Evolutionary conservation across 1,284 basidiomycete genomes (phyloP).

Genomic region (Nidula niveotomentosa): DNA sequence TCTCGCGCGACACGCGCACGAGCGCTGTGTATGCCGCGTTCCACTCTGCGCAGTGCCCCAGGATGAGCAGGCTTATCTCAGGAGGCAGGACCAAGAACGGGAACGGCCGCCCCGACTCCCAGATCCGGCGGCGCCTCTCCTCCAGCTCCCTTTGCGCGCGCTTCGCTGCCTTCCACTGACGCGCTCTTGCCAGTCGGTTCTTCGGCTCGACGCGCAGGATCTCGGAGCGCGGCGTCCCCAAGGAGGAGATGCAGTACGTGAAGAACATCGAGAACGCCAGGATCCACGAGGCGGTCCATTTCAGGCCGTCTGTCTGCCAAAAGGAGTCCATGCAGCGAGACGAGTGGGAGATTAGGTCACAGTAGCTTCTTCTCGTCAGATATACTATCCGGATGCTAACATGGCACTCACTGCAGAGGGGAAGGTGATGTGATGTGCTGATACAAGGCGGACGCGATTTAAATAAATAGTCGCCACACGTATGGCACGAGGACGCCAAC

Average conservation of each 20-base stretch:
- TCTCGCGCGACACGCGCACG: constrained; percentile 13
- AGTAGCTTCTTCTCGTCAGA: no score
- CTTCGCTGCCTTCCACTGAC: constrained; percentile 6
- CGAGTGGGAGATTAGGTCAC: no score
- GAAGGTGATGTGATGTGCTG: no score
- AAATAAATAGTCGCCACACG: no score
- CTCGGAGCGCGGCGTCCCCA: constrained; percentile 5
- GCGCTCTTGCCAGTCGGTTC: constrained; percentile 8
- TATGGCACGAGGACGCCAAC: no score
- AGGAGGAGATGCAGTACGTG: constrained; percentile 11
- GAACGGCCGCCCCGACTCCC: constrained; percentile 7
- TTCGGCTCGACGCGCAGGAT: neutral
- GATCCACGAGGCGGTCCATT: constrained; percentile 8
- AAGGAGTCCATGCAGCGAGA: no score
- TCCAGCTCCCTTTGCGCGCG: constrained; percentile 6
- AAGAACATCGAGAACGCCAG: constrained; percentile 12
- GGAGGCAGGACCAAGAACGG: constrained; percentile 13
- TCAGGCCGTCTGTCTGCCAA: no score
- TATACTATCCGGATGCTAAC: no score
- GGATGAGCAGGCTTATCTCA: constrained; percentile 14
- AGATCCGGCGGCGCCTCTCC: constrained; percentile 1
- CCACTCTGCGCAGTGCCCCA: constrained; percentile 10
- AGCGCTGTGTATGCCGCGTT: constrained; percentile 14
- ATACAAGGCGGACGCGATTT: no score
- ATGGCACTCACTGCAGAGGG: no score